Base-by-base conservation (phyloP, 257 asterid genomes). In the Mentha longifolia region DNA sequence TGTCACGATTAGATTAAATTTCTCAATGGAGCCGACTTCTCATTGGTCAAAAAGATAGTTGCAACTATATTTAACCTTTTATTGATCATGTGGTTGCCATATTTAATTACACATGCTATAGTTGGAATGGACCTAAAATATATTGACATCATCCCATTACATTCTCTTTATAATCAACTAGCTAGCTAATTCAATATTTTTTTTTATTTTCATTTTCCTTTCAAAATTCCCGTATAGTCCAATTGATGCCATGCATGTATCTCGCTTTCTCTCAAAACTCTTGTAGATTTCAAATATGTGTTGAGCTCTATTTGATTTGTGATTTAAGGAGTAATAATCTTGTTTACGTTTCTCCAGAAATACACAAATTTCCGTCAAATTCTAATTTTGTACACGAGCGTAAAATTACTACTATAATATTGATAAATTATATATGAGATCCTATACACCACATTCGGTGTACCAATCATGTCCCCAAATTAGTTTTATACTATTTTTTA, bases 51-150 rank as follows among this genome's bases (percentile, higher is more conserved):
- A n/a, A 13, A 65, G 3, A 15, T n/a, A 50, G 61, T 35, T 47
- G 42, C 19, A 50, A 50, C 61, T 66, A 13, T 16, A 15, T 66
- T 13, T n/a, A 49, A n/a, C 2, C 16, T 11, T 31, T 45, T 43
- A 59, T 28, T 28, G 59, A 19, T 28, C n/a, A n/a, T n/a, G n/a
- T n/a, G n/a, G n/a, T n/a, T n/a, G n/a, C n/a, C n/a, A 33, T 52
- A 35, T 1, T 33, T 67, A 15, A 67, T 19, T 20, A 54, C 5
- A 11, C n/a, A 54, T 30, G 60, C 2, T 67, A 19, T 68, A 52
- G 52, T 68, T 54, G 63, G 63, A 17, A 52, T 68, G 73, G 41
- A 37, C 73, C 73, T 68, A 68, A 68, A 31, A 20, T 7, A 49
- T 10, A 41, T 60, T 41, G 68, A 50, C 61, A 33, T 45, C 61